A percentile compares a stretch with the other conserved stretches of the same genome.
Evolutionary conservation across 495 filamentous ascomycete species (phyloP).

Genomic region (Aspergillus sclerotiicarbonarius): DNA sequence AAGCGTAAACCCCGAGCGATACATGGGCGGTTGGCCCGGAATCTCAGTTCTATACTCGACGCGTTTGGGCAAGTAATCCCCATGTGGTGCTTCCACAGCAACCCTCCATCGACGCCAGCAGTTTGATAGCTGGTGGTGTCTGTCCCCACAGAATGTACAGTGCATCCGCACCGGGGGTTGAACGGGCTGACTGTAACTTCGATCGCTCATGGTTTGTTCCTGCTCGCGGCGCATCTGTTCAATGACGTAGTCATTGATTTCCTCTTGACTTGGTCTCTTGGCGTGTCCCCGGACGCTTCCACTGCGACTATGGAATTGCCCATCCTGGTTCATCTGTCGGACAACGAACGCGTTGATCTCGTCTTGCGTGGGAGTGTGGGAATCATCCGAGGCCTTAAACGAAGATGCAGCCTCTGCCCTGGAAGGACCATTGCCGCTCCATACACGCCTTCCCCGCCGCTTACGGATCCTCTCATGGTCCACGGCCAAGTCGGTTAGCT

Average conservation of each 20-base stretch:
- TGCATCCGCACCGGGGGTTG: conserved; percentile 3
- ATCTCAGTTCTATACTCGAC: conserved; percentile 22
- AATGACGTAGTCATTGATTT: conserved; percentile 34
- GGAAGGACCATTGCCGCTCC: background rate
- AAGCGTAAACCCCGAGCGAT: conserved; percentile 24
- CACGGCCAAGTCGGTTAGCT: conserved; percentile 24
- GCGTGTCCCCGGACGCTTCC: conserved; percentile 16
- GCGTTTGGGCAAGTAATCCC: conserved; percentile 22
- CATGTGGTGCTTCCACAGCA: conserved; percentile 25
- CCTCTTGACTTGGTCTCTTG: conserved; percentile 31
- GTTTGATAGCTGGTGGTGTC: conserved; percentile 18
- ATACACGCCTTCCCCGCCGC: background rate
- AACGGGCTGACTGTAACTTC: conserved; percentile 22
- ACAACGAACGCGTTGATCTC: conserved; percentile 32
- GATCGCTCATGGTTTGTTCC: conserved; percentile 17
- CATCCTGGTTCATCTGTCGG: conserved; percentile 22
- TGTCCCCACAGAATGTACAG: conserved; percentile 27
- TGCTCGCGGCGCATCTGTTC: conserved; percentile 31
- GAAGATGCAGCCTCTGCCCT: background rate
- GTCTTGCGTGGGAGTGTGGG: conserved; percentile 18
- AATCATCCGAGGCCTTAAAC: background rate
- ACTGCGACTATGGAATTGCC: conserved; percentile 5
- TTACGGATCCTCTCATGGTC: conserved; percentile 21
- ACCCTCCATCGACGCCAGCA: conserved; percentile 30
- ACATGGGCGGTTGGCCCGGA: conserved; percentile 24